Evolutionary conservation across 1,284 basidiomycete species (phyloP).

Genomic region (Microbotryum intermedium): DNA sequence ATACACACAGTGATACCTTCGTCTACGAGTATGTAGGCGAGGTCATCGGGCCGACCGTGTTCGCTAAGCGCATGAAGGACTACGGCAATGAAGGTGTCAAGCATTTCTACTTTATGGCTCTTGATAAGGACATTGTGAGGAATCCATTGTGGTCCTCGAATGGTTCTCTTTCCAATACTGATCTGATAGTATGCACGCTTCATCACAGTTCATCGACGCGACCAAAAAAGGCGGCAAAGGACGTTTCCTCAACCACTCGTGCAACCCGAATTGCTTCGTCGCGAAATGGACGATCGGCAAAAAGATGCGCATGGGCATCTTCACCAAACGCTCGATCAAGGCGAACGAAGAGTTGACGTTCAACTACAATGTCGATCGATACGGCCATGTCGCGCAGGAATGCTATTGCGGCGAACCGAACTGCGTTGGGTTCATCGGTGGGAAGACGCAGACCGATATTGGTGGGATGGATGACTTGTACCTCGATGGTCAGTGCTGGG

Average conservation of each 20-base stretch:
- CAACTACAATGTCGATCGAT: slow-evolving; percentile 99
- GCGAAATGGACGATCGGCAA: slow-evolving; percentile 95
- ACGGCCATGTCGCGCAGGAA: slow-evolving; percentile 89
- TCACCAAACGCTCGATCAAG: slow-evolving; percentile 73
- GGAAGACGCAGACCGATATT: slow-evolving; percentile 97
- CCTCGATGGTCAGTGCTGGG: slow-evolving; percentile 58
- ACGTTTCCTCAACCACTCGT: slow-evolving; percentile 96
- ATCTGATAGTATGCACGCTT: neutral
- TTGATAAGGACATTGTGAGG: slow-evolving; percentile 89
- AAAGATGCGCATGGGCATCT: slow-evolving; percentile 95
- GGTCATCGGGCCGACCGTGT: slow-evolving; percentile 77
- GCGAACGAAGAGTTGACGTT: slow-evolving; percentile 92
- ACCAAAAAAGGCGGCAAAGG: slow-evolving; percentile 94
- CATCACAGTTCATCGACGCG: slow-evolving; percentile 81
- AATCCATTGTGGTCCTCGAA: neutral
- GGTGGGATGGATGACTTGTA: slow-evolving; percentile 87
- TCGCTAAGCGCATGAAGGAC: slow-evolving; percentile 86
- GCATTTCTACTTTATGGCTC: slow-evolving; percentile 99
- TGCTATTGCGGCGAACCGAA: slow-evolving; percentile 96
- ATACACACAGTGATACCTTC: slow-evolving; percentile 62
- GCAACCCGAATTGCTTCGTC: slow-evolving; percentile 97
- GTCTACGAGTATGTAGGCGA: slow-evolving; percentile 99
- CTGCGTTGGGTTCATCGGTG: slow-evolving; percentile 92
- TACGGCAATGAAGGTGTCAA: slow-evolving; percentile 88
- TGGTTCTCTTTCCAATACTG: neutral